Evolutionary conservation across 2,329 filamentous ascomycete genomes (phyloP).

Genomic region (Fusarium sp.): DNA sequence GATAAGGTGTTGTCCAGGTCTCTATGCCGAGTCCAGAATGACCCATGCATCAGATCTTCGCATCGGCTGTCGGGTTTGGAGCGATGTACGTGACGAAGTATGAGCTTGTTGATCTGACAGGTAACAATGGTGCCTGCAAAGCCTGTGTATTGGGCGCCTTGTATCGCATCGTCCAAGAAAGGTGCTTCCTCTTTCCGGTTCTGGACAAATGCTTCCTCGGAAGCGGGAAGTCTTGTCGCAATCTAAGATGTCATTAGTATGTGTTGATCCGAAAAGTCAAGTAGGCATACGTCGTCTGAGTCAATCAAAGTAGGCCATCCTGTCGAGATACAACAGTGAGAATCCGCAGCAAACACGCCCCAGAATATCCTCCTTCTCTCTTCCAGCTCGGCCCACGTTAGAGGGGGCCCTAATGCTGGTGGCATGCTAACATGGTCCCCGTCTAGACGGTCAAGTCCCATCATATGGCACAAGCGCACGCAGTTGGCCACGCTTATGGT

Average conservation of each 20-base stretch:
- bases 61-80: conserved; percentile 76
- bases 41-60: conserved; percentile 77
- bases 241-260: conserved; percentile 58
- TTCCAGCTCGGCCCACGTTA: conserved; percentile 80
- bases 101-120: conserved; percentile 82
- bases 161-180: conserved; percentile 72
- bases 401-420: conserved; percentile 76
- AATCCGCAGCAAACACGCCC: conserved; percentile 83
- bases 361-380: conserved; percentile 89
- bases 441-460: conserved; percentile 85
- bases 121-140: conserved; percentile 80
- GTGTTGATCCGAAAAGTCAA: neutral
- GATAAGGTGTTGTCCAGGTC: conserved; percentile 83
- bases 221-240: conserved; percentile 80
- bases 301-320: conserved; percentile 90
- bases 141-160: conserved; percentile 71
- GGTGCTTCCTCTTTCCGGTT: conserved; percentile 72
- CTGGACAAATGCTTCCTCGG: conserved; percentile 79
- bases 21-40: conserved; percentile 88
- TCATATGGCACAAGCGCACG: conserved; percentile 79
- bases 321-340: conserved; percentile 87
- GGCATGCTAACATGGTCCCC: conserved; percentile 73
- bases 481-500: conserved; percentile 82
- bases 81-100: conserved; percentile 83
- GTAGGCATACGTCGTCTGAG: conserved; percentile 67